Evolutionary conservation across 768 basidiomycete genomes (phyloP), one percentile per base, ranked within the genome.

Genomic region (Tubosaeta sp.): DNA sequence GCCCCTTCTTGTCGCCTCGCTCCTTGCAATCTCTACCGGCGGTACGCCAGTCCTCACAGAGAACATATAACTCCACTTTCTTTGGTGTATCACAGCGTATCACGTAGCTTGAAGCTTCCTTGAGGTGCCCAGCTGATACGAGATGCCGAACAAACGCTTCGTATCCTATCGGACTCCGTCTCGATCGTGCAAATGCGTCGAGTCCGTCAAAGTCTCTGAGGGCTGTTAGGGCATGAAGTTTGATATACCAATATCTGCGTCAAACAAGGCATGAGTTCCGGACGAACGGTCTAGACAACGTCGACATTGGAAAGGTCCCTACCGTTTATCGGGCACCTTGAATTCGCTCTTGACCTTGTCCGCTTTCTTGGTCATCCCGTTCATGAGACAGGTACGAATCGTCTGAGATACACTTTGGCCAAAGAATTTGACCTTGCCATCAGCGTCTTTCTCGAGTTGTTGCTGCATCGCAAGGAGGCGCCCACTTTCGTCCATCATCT

Each of bases 281-380:
- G 17, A 5, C 5, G 19, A 22, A 39, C 38, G n/a, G n/a, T n/a
- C n/a, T n/a, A n/a, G n/a, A n/a, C n/a, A n/a, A n/a, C n/a, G n/a
- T n/a, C n/a, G 19, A 3, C 9, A 13, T 17, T 52, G 4, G 1
- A 25, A 34, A 7, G 14, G 13, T 31, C 63, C 79, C 27, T 48
- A 93, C 94, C 95, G 77, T 73, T 95, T 98, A 65, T 98, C 97
- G 1, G 93, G 83, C 1, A 99, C 90, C 65, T 89, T 95, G 76
- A 92, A 98, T 58, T 97, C 95, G 2, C 76, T 75, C 65, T 88
- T 86, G 54, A 95, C 69, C 63, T 87, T 91, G 63, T 99, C 97
- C 1, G 94, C 97, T 53, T 84, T 80, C 72, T 95, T 98, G 17
- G 80, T 71, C 74, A 95, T 77, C 11, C 86, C 87, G 50, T 88